Conservation (phyloP, 257 asterid genomes). For the Coffea canephora region DNA sequence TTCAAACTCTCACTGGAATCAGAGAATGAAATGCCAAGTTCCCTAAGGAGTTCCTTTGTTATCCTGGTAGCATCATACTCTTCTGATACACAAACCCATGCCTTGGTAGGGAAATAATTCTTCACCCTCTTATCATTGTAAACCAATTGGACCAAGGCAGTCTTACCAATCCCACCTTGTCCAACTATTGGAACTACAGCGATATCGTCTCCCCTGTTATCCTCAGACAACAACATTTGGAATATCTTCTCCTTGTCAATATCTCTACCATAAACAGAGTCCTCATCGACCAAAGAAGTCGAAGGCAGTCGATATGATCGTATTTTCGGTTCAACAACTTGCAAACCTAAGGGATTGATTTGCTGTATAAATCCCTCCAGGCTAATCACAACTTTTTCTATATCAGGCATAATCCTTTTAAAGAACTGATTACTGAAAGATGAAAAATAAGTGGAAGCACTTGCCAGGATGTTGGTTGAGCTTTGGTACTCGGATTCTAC, state of each 20-base stretch:
- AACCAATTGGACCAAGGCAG: slow-evolving; percentile 42
- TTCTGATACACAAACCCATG: slow-evolving; percentile 55
- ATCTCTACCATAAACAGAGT: background rate
- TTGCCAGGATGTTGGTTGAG: background rate
- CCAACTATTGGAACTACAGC: slow-evolving; percentile 21
- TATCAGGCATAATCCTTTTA: background rate
- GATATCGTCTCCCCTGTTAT: background rate
- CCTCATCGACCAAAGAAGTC: slow-evolving; percentile 20
- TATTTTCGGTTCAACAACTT: background rate
- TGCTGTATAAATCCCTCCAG: slow-evolving; percentile 9
- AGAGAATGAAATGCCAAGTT: slow-evolving; percentile 32
- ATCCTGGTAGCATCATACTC: slow-evolving; percentile 42
- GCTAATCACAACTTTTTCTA: too few species aligned
- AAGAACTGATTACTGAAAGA: background rate
- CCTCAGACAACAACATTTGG: slow-evolving; percentile 1
- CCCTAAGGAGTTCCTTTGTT: slow-evolving; percentile 28
- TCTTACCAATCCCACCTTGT: slow-evolving; percentile 14
- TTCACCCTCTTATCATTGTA: slow-evolving; percentile 38
- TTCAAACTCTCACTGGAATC: slow-evolving; percentile 32
- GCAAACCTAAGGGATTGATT: slow-evolving; percentile 5
- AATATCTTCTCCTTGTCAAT: slow-evolving; percentile 10
- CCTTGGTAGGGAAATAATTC: slow-evolving; percentile 33
- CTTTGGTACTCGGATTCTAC: slow-evolving; percentile 1
- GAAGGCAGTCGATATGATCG: slow-evolving; percentile 2
- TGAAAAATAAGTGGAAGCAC: background rate